Evolutionary conservation across 305 asterid species (phyloP).

Genomic region (Fraxinus greggii): DNA sequence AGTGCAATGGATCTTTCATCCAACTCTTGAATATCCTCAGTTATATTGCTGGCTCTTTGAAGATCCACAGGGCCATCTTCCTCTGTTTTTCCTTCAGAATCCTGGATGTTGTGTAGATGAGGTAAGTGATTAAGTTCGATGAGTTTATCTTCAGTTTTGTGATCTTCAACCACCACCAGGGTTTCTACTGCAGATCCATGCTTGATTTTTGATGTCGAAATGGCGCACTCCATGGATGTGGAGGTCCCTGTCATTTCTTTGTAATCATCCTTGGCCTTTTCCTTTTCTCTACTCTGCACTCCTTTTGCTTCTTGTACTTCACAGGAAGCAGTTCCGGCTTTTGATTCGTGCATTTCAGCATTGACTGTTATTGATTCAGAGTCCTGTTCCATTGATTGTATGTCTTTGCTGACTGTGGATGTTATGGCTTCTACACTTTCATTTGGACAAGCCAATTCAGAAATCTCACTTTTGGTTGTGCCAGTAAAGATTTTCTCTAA

Average conservation of each 20-base stretch:
- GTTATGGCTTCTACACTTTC: slow-evolving; percentile 18
- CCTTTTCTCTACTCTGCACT: slow-evolving; percentile 19
- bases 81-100: slow-evolving; percentile 22
- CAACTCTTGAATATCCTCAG: slow-evolving; percentile 15
- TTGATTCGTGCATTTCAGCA: slow-evolving; percentile 26
- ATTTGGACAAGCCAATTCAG: slow-evolving; percentile 25
- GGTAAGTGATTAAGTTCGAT: slow-evolving; percentile 19
- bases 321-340: slow-evolving; percentile 20
- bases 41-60: slow-evolving; percentile 20
- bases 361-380: slow-evolving; percentile 10
- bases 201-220: slow-evolving; percentile 19
- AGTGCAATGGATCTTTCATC: slow-evolving; percentile 23
- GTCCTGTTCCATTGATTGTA: slow-evolving; percentile 27
- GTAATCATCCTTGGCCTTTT: slow-evolving; percentile 18
- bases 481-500: not conserved
- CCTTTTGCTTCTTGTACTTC: slow-evolving; percentile 22
- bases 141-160: slow-evolving; percentile 23
- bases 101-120: slow-evolving; percentile 11
- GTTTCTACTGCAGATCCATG: slow-evolving; percentile 15
- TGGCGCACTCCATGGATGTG: slow-evolving; percentile 17
- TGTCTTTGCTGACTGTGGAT: slow-evolving; percentile 1
- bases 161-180: slow-evolving; percentile 14
- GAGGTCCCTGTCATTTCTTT: slow-evolving; percentile 21
- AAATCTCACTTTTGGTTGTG: slow-evolving; percentile 13
- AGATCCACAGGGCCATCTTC: slow-evolving; percentile 19